Evolutionary conservation across 768 basidiomycete species (phyloP), one percentile per base, ranked within the genome.

Genomic region (Mycena crocata): DNA sequence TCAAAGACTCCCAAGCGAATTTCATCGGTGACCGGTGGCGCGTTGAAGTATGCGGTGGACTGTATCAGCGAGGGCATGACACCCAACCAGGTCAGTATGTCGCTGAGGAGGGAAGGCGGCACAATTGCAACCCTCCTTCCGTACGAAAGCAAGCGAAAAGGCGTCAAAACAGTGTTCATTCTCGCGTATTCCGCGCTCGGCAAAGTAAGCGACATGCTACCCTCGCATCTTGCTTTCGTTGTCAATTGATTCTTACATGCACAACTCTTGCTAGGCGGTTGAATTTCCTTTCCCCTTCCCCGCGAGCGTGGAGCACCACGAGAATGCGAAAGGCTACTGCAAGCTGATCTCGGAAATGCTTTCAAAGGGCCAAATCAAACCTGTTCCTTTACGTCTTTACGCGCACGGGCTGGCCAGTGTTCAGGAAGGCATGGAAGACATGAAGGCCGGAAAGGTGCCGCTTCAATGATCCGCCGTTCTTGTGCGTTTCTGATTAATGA

Each of bases 11-110:
- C 76, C 15, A 62, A 57, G 57, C 74, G 74, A 59, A 77, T 81
- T 57, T 69, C 72, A 49, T 54, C 66, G 2, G 68, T 66, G 2
- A 80, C 77, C 2, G 62, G 67, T 6, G 73, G 75, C 45, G 66
- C 65, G 3, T 49, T 81, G 31, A 51, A 52, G 37, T 54, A 66
- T n/a, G 78, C 73, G 9, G 37, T 78, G 39, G 79, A 80, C 59
- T 72, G 75, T 39, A 74, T 76, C 64, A 72, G 73, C 49, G 70
- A 74, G 40, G 71, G 72, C 21, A 74, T 69, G 63, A 75, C 74
- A 13, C 69, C 75, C 1, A 68, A 65, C 19, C 75, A 73, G 55
- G 68, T 75, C 40, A 71, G 64, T 46, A 64, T 59, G 42, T 68
- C 71, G 28, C 57, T 76, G 26, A 70, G 72, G 35, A 58, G 66